Conservation (phyloP, 805 yeast species). For the Ogataea minuta region DNA sequence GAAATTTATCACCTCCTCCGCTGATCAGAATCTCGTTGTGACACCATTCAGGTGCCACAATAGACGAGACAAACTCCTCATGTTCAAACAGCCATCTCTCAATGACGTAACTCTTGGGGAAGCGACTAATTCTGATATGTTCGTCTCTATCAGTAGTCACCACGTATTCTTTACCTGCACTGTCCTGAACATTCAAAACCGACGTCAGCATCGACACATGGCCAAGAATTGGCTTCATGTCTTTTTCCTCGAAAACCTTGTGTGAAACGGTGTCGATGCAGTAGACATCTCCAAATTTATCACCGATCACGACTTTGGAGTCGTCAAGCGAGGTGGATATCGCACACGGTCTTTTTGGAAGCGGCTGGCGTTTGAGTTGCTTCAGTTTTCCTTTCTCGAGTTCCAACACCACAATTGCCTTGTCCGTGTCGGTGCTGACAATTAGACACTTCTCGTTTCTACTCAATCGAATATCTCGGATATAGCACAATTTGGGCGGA, state of each 20-base stretch:
- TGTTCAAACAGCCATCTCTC: constrained; percentile 88
- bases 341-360: constrained; percentile 93
- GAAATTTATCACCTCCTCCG: constrained; percentile 86
- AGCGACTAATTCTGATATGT: constrained; percentile 81
- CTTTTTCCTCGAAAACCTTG: constrained; percentile 38
- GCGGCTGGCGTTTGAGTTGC: constrained; percentile 64
- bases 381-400: constrained; percentile 28
- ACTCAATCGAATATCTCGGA: constrained; percentile 59
- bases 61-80: constrained; percentile 70
- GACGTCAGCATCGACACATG: constrained; percentile 97
- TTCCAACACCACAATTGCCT: constrained; percentile 67
- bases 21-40: constrained; percentile 55
- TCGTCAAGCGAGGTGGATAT: constrained; percentile 57
- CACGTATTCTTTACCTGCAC: constrained; percentile 48
- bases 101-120: constrained; percentile 74
- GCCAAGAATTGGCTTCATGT: constrained; percentile 75
- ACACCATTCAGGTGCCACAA: constrained; percentile 53
- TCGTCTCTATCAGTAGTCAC: constrained; percentile 94
- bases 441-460: constrained; percentile 54
- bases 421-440: constrained; percentile 79
- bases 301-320: constrained; percentile 65
- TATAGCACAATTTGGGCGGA: constrained; percentile 62
- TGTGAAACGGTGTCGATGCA: constrained; percentile 44
- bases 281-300: constrained; percentile 96
- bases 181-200: constrained; percentile 44